Percentiles rank a stretch among this genome's conserved stretches.
These are phyloP conservation scores for Thelonectria discophora DNA, from an alignment of 2,329 filamentous ascomycete species.

Conservation along the genomic window DNA sequence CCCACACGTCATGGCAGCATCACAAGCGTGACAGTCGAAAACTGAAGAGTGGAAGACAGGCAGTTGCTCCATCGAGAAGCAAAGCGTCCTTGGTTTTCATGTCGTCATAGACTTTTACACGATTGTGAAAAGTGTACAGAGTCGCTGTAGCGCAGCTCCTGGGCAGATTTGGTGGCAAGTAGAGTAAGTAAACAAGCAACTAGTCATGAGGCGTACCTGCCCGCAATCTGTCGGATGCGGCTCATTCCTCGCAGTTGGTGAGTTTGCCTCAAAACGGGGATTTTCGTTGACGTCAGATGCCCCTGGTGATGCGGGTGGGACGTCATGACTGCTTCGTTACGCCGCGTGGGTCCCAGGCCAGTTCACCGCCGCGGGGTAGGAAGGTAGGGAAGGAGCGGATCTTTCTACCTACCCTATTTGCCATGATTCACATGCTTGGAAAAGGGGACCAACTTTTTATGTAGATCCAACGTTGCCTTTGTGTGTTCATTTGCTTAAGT, in stretches of 20 bases:
- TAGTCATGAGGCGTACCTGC: background rate
- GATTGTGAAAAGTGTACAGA: too few species aligned
- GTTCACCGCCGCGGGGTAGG: background rate
- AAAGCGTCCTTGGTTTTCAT: slow-evolving; percentile 2
- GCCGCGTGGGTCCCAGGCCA: background rate
- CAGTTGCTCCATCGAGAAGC: background rate
- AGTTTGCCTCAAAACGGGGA: too few species aligned
- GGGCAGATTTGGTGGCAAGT: too few species aligned
- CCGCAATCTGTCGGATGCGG: background rate
- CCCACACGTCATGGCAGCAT: background rate
- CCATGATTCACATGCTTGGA: background rate
- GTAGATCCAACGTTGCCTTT: background rate
- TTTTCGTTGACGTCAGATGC: background rate
- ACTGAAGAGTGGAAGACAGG: too few species aligned
- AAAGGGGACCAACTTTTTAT: background rate
- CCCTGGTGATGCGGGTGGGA: background rate
- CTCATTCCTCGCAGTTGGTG: background rate
- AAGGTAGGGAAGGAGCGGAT: background rate
- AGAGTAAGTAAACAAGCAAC: background rate
- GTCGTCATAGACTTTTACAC: slow-evolving; percentile 35
- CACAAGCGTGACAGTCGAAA: background rate
- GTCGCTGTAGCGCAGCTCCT: too few species aligned
- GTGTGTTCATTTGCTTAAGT: too few species aligned
- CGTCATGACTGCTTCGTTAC: background rate
- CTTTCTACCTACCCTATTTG: too few species aligned